Conservation (phyloP, 495 filamentous ascomycete genomes). For the Neurospora pannonica region DNA sequence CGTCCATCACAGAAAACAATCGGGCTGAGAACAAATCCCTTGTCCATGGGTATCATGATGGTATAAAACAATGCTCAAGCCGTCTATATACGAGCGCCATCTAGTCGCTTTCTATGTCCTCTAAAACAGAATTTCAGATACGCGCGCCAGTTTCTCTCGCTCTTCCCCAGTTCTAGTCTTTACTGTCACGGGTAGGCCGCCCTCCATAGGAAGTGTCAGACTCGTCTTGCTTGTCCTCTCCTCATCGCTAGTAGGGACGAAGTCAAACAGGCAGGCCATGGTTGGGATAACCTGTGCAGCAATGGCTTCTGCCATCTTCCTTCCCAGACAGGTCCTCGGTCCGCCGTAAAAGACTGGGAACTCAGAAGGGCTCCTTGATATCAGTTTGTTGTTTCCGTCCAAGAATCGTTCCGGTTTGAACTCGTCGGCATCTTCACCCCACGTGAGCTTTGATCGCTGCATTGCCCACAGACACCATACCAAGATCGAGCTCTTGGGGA, state of each 20-base stretch:
- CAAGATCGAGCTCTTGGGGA: slow-evolving; percentile 41
- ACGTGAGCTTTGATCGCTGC: slow-evolving; percentile 44
- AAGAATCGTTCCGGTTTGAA: slow-evolving; percentile 49
- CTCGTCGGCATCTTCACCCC: slow-evolving; percentile 45
- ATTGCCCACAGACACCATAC: slow-evolving; percentile 54
- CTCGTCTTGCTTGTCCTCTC: slow-evolving; percentile 47
- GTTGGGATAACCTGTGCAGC: slow-evolving; percentile 43
- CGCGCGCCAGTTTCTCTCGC: not conserved
- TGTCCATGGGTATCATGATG: no score
- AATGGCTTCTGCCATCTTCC: slow-evolving; percentile 50
- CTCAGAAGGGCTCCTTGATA: slow-evolving; percentile 38
- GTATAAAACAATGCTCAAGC: not conserved
- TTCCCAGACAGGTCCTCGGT: slow-evolving; percentile 46
- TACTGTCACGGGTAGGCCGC: slow-evolving; percentile 41
- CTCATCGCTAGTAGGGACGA: slow-evolving; percentile 28
- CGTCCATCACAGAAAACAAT: not conserved
- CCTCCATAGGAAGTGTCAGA: slow-evolving; percentile 52
- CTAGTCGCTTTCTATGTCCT: not conserved
- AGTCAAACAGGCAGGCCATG: slow-evolving; percentile 39
- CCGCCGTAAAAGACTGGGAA: slow-evolving; percentile 57
- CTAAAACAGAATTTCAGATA: not conserved
- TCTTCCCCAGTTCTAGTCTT: slow-evolving; percentile 7
- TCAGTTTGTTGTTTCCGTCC: slow-evolving; percentile 22
- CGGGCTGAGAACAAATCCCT: not conserved
- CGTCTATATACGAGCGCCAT: not conserved